These are phyloP conservation scores for Wickerhamomyces queroliae DNA, from an alignment of 805 yeast genomes.

Conservation along the genomic window DNA sequence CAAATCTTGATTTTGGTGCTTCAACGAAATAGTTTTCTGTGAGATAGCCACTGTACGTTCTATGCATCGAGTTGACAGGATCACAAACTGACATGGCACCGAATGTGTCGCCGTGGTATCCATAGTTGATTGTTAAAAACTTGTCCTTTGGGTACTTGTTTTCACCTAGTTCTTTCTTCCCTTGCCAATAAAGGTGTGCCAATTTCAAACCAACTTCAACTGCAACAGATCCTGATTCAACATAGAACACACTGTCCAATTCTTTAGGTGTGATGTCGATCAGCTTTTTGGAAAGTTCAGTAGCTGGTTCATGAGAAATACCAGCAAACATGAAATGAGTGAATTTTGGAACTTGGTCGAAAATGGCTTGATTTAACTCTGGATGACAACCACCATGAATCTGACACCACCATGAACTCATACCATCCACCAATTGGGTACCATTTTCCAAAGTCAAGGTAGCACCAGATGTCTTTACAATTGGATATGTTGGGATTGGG, in stretches of 20 bases:
- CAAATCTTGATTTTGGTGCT: slow-evolving; percentile 17
- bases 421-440: slow-evolving; percentile 18
- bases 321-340: slow-evolving; percentile 25
- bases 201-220: slow-evolving; percentile 33
- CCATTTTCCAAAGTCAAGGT: slow-evolving; percentile 11
- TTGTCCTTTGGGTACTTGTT: slow-evolving; percentile 15
- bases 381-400: slow-evolving; percentile 24
- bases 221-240: slow-evolving; percentile 25
- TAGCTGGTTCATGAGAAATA: slow-evolving; percentile 24
- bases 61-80: slow-evolving; percentile 27
- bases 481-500: slow-evolving; percentile 19
- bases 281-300: slow-evolving; percentile 22
- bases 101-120: slow-evolving; percentile 34
- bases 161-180: slow-evolving; percentile 8
- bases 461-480: slow-evolving; percentile 17
- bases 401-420: slow-evolving; percentile 27
- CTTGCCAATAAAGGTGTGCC: slow-evolving; percentile 24
- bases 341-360: slow-evolving; percentile 22
- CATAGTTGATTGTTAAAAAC: slow-evolving; percentile 26
- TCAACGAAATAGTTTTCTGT: slow-evolving; percentile 22
- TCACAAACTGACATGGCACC: slow-evolving; percentile 35
- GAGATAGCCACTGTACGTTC: slow-evolving; percentile 25
- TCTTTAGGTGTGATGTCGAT: slow-evolving; percentile 18
- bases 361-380: slow-evolving; percentile 23
- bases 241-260: slow-evolving; percentile 15